Conservation (phyloP, 1,284 basidiomycete genomes). For the Ustilago tritici region DNA sequence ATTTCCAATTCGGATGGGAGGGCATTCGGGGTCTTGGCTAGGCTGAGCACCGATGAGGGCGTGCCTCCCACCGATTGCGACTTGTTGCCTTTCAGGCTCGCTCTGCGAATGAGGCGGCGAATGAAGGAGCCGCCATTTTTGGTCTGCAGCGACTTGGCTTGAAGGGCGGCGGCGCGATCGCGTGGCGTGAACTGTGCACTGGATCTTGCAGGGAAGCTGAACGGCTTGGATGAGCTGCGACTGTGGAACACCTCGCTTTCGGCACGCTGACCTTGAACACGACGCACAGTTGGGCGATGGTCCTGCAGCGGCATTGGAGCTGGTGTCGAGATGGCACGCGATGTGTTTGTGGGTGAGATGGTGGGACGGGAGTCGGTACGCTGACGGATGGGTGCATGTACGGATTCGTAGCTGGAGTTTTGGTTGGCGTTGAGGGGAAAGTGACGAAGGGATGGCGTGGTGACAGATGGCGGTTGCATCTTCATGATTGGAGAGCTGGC, state of each 20-base stretch:
- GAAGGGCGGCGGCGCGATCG: slow-evolving; percentile 22
- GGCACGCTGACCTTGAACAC: slow-evolving; percentile 40
- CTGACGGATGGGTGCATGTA: slow-evolving; percentile 29
- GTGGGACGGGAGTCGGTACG: slow-evolving; percentile 45
- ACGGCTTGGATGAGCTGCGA: slow-evolving; percentile 32
- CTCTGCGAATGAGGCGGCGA: slow-evolving; percentile 45
- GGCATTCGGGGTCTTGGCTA: slow-evolving; percentile 19
- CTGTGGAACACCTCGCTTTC: slow-evolving; percentile 44
- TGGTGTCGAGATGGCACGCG: slow-evolving; percentile 33
- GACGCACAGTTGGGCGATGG: slow-evolving; percentile 32
- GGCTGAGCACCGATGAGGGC: slow-evolving; percentile 6
- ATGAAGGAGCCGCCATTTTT: slow-evolving; percentile 36
- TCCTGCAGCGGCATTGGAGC: slow-evolving; percentile 43
- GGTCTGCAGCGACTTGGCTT: neutral
- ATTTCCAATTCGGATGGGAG: slow-evolving; percentile 26
- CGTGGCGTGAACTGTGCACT: slow-evolving; percentile 34
- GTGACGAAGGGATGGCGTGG: slow-evolving; percentile 36
- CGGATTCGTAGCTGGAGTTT: slow-evolving; percentile 34
- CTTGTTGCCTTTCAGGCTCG: slow-evolving; percentile 42
- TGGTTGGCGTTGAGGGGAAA: slow-evolving; percentile 34
- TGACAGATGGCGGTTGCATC: slow-evolving; percentile 23
- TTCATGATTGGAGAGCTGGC: slow-evolving; percentile 48
- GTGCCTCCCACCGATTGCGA: slow-evolving; percentile 37
- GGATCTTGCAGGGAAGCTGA: slow-evolving; percentile 36
- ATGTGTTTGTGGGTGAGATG: slow-evolving; percentile 34